Evolutionary conservation across 176 grass and related monocot genomes (phyloP).

Genomic region (Ensete glaucum): DNA sequence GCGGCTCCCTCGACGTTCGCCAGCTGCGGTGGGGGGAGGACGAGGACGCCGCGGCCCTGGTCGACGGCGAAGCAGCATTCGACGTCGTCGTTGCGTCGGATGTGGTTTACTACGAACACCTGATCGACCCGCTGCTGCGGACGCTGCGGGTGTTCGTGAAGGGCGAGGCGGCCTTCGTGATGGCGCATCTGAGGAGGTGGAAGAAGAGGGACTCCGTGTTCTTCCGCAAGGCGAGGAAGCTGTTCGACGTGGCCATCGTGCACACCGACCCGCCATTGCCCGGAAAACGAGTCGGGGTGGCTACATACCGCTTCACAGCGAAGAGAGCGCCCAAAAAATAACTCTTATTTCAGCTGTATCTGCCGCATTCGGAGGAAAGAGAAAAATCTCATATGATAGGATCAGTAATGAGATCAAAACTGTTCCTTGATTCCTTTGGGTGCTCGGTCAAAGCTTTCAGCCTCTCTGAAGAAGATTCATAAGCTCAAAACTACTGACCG

Average conservation of each 20-base stretch:
- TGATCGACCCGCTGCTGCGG: slow-evolving; percentile 73
- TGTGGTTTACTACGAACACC: slow-evolving; percentile 73
- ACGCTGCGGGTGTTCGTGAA: slow-evolving; percentile 62
- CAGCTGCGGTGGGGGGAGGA: slow-evolving; percentile 47
- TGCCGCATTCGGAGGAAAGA: neutral
- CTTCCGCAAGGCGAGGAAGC: slow-evolving; percentile 70
- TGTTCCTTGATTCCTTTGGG: too few species aligned
- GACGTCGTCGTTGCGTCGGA: slow-evolving; percentile 72
- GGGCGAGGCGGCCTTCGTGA: slow-evolving; percentile 56
- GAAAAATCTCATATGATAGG: too few species aligned
- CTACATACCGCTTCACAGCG: slow-evolving; percentile 46
- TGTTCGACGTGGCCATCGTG: slow-evolving; percentile 53
- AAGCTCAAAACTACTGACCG: too few species aligned
- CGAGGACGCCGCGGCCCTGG: slow-evolving; percentile 9
- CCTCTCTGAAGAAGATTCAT: too few species aligned
- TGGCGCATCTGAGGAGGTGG: slow-evolving; percentile 95
- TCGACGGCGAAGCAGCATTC: slow-evolving; percentile 22
- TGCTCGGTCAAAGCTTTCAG: too few species aligned
- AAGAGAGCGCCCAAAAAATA: slow-evolving; percentile 33
- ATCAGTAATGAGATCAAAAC: too few species aligned
- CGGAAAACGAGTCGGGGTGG: slow-evolving; percentile 55
- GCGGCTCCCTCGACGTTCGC: slow-evolving; percentile 43
- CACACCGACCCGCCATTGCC: slow-evolving; percentile 59
- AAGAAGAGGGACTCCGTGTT: slow-evolving; percentile 77
- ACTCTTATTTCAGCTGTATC: neutral